phyloP scores from a whole-genome alignment of 139 green algal genomes.

The Haematococcus lacustris region DNA sequence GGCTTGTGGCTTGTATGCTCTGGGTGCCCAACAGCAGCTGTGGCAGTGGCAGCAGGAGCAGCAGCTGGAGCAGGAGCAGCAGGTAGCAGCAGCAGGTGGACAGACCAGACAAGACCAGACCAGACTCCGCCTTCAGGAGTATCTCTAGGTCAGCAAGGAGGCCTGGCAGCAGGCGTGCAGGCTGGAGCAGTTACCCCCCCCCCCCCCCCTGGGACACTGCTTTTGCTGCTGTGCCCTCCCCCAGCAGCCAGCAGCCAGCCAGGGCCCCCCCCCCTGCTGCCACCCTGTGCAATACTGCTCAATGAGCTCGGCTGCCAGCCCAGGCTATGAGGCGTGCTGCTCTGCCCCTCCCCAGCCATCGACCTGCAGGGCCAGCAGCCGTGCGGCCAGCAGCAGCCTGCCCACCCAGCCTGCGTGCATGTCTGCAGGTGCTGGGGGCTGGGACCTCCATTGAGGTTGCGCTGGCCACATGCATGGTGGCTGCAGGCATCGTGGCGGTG shows the following conservation, averaged over 20 bases:
- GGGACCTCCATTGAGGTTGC: constrained; percentile 15
- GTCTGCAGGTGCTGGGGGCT: constrained; percentile 23
- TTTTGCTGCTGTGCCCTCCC: too few species aligned
- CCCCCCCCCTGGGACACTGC: too few species aligned
- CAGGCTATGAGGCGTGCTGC: not conserved
- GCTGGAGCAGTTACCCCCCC: too few species aligned
- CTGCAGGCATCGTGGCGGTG: constrained; percentile 26
- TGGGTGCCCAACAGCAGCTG: not conserved
- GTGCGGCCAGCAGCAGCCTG: not conserved
- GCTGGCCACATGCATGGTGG: constrained; percentile 28
- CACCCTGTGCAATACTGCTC: too few species aligned
- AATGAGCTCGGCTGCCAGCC: not conserved
- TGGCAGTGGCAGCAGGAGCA: not conserved
- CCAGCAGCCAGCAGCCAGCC: too few species aligned
- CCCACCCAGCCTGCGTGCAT: not conserved
- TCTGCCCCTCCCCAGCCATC: not conserved
- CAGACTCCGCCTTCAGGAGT: too few species aligned
- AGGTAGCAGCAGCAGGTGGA: not conserved
- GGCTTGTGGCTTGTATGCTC: not conserved
- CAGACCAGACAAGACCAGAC: too few species aligned
- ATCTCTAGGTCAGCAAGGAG: too few species aligned
- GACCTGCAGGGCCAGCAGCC: not conserved
- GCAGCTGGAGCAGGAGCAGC: not conserved
- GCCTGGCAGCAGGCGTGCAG: too few species aligned
- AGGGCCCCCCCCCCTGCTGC: too few species aligned